Percentiles rank a stretch among this genome's conserved stretches.
Evolutionary conservation across 495 filamentous ascomycete genomes (phyloP).

Genomic region (Xylaria palmicola): DNA sequence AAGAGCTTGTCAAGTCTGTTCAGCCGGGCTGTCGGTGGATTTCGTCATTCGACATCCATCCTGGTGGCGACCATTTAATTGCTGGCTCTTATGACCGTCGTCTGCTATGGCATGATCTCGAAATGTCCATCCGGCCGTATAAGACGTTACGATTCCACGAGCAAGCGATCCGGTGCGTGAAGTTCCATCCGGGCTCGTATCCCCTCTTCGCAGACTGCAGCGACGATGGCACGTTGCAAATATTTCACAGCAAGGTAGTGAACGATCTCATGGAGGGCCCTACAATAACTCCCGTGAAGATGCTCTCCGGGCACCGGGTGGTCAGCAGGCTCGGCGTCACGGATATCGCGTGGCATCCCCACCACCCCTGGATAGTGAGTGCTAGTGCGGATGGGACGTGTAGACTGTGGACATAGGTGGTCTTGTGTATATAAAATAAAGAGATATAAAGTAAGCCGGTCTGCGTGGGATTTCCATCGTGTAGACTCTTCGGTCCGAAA

Average conservation of each 20-base stretch:
- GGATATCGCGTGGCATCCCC: conserved; percentile 92
- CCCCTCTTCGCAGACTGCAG: conserved; percentile 91
- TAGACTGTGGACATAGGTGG: conserved; percentile 44
- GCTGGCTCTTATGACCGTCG: conserved; percentile 92
- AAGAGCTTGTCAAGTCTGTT: conserved; percentile 85
- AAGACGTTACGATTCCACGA: conserved; percentile 93
- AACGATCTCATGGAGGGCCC: conserved; percentile 94
- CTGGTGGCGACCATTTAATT: conserved; percentile 88
- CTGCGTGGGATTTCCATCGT: neutral
- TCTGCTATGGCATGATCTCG: conserved; percentile 95
- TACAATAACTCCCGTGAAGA: conserved; percentile 92
- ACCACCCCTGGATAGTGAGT: conserved; percentile 88
- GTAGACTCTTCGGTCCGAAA: neutral
- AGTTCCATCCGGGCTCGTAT: conserved; percentile 77
- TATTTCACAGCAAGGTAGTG: conserved; percentile 95
- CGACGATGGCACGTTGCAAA: conserved; percentile 90
- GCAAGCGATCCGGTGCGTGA: conserved; percentile 84
- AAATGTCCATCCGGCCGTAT: conserved; percentile 84
- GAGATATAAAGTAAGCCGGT: neutral
- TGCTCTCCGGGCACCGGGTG: conserved; percentile 85
- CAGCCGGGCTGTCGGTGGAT: conserved; percentile 96
- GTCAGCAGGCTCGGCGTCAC: conserved; percentile 80
- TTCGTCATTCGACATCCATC: conserved; percentile 88
- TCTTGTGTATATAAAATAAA: conserved; percentile 13
- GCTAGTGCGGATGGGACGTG: conserved; percentile 88